phyloP scores from a whole-genome alignment of 202 grass and related monocot genomes.

The Setaria italica region DNA sequence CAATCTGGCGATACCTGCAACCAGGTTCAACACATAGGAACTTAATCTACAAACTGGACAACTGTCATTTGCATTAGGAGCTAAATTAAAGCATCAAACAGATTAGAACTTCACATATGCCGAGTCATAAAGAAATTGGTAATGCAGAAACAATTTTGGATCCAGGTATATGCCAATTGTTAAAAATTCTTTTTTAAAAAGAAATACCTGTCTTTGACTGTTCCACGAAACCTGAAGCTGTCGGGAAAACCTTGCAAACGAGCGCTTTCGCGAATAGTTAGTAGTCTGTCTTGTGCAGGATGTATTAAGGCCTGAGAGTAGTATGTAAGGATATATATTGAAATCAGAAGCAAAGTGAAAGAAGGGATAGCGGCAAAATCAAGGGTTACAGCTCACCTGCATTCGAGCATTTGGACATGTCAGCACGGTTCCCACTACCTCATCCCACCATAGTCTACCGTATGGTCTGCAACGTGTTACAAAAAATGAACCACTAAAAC shows the following conservation, averaged over 20 bases:
- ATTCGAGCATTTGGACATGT: constrained; percentile 68
- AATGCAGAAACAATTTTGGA: not conserved
- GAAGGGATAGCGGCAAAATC: not conserved
- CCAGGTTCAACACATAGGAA: constrained; percentile 33
- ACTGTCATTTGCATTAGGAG: not conserved
- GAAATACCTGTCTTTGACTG: constrained; percentile 80
- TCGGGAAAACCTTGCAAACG: constrained; percentile 98
- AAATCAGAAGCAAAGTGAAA: constrained; percentile 41
- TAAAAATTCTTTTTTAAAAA: not conserved
- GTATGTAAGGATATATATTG: constrained; percentile 28
- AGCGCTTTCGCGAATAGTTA: constrained; percentile 89
- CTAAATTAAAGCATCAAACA: constrained; percentile 22
- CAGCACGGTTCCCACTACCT: constrained; percentile 83
- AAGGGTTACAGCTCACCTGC: constrained; percentile 58
- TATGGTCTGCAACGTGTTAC: constrained; percentile 67
- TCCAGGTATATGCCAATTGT: too few species aligned
- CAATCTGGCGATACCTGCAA: constrained; percentile 87
- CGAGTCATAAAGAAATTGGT: not conserved
- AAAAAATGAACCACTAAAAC: constrained; percentile 27
- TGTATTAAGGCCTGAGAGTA: constrained; percentile 79
- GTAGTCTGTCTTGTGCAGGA: constrained; percentile 80
- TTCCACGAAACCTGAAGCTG: constrained; percentile 79
- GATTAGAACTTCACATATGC: not conserved
- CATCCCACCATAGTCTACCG: constrained; percentile 89
- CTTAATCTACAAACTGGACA: constrained; percentile 11